Conservation (phyloP, 139 green algal species). For the Gonium pectorale region DNA sequence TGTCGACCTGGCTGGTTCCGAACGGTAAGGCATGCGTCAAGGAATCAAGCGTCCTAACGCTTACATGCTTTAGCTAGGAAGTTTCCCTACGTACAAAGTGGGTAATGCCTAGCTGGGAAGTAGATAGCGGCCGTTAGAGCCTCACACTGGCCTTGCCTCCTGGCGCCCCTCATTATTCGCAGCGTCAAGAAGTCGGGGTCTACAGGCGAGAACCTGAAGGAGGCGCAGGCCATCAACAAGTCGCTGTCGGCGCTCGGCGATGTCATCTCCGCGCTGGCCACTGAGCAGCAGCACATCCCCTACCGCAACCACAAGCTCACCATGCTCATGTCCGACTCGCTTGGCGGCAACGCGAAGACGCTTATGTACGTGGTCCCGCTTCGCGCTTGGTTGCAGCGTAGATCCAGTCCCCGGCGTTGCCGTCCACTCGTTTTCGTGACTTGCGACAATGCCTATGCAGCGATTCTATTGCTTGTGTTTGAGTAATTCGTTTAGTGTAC, state of each 20-base stretch:
- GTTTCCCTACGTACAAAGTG: too few relatives aligned
- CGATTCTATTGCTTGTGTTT: too few relatives aligned
- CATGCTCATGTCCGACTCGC: conserved; percentile 94
- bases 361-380: conserved; percentile 77
- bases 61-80: too few relatives aligned
- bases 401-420: too few relatives aligned
- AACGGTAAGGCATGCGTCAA: conserved; percentile 77
- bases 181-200: conserved; percentile 95
- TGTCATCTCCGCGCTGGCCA: conserved; percentile 94
- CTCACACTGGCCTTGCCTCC: background rate
- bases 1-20: conserved; percentile 95
- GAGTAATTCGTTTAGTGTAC: background rate
- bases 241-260: conserved; percentile 94
- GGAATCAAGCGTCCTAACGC: too few relatives aligned
- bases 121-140: too few relatives aligned
- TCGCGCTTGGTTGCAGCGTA: background rate
- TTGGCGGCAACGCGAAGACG: conserved; percentile 84
- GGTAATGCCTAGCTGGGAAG: too few relatives aligned
- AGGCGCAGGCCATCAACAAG: conserved; percentile 99
- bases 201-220: conserved; percentile 94
- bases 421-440: too few relatives aligned
- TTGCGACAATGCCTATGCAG: too few relatives aligned
- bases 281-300: conserved; percentile 90
- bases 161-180: background rate
- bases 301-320: conserved; percentile 99